Base-by-base conservation (phyloP, 192 early-diverging fungal species). In the Spizellomyces sp. region DNA sequence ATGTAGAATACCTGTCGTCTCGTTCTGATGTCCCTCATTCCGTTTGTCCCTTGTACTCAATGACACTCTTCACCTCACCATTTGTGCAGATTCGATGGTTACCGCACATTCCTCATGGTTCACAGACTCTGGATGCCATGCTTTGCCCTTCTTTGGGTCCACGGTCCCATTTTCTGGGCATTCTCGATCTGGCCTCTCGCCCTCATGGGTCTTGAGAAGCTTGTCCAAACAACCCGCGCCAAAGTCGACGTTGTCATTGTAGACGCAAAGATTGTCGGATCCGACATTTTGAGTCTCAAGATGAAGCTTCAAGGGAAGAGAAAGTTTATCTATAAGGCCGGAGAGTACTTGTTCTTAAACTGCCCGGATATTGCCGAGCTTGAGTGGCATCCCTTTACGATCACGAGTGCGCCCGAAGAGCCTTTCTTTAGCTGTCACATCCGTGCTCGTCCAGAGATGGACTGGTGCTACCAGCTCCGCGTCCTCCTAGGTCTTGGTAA, bases 371-470 rank as follows among this genome's bases (percentile, higher is more conserved):
- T 78, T 59, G 68, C 71, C 44, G 67, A 61, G 15, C 45, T 62
- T 5, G 77, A 78, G 48, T 78, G 64, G 65, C 77, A 77, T 64
- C 74, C 77, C 5, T 79, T 77, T 64, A 77, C 74, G 9, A 77
- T 77, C 48, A 71, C 74, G n/a, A 74, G 67, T 10, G 74, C 77
- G 4, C 77, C 77, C 14, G 77, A 78, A 45, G 77, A 78, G 8
- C 42, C 43, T 3, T 63, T 64, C 67, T 78, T 78, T 61, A 62
- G 75, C 6, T 59, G 64, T 36, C 77, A 77, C 60, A 77, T 79
- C 50, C 73, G 77, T 36, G 63, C 60, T 44, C n/a, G 74, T 10
- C 45, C 57, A 46, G 77, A 71, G 14, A 76, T 76, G 69, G 69
- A 76, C 54, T 72, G 75, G 74, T 69, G 66, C 14, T 76, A 22